These are phyloP conservation scores for Arabis hirsuta DNA, from an alignment of 345 rosid species.

Conservation along the genomic window DNA sequence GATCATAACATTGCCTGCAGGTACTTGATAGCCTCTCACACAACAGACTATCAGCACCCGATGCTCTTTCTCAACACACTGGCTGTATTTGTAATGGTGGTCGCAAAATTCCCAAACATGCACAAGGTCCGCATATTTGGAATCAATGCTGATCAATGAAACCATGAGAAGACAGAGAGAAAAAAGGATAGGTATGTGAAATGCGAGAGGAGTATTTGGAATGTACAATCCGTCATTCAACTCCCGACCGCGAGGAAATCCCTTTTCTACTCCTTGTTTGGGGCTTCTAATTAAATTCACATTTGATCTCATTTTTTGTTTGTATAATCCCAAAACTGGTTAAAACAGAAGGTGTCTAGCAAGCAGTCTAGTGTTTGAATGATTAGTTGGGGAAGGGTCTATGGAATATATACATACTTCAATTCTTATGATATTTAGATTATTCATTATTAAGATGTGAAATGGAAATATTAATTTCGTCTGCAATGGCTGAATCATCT, in stretches of 20 bases:
- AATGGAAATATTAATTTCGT: too few relatives aligned
- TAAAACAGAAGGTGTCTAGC: neutral
- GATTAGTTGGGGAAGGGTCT: too few relatives aligned
- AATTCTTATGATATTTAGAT: too few relatives aligned
- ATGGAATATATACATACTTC: too few relatives aligned
- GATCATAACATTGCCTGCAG: conserved; percentile 40
- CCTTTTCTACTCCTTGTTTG: conserved; percentile 24
- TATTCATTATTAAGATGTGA: too few relatives aligned
- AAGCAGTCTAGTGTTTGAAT: too few relatives aligned
- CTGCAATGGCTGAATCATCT: too few relatives aligned
- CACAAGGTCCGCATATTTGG: conserved; percentile 92
- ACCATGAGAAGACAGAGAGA: conserved; percentile 45
- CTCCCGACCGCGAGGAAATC: conserved; percentile 19
- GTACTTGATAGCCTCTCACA: conserved; percentile 84
- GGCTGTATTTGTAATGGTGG: conserved; percentile 70
- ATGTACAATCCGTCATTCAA: conserved; percentile 20
- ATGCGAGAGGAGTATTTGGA: conserved; percentile 28
- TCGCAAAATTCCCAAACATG: conserved; percentile 87
- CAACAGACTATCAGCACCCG: conserved; percentile 77
- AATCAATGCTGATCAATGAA: conserved; percentile 71
- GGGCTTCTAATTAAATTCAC: conserved; percentile 14
- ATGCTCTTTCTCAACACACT: conserved; percentile 75
- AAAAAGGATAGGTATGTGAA: conserved; percentile 36
- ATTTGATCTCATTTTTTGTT: conserved; percentile 21
- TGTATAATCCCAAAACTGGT: conserved; percentile 27